phyloP scores from a whole-genome alignment of 306 rosid species.

The Trifolium fragiferum region DNA sequence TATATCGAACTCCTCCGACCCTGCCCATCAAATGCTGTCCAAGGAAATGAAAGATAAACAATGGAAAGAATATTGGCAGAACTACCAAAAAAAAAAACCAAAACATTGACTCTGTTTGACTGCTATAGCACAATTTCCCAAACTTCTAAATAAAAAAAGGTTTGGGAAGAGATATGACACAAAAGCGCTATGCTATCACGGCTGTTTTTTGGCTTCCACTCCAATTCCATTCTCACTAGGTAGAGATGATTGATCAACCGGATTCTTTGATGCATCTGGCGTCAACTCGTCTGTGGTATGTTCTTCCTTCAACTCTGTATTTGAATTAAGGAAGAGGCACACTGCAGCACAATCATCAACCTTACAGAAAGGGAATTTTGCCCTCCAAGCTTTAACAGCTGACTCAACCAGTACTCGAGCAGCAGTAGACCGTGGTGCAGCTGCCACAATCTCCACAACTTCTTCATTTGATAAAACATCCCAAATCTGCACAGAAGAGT shows the following conservation, averaged over 20 bases:
- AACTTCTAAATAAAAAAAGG: conserved; percentile 53
- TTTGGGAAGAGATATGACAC: conserved; percentile 45
- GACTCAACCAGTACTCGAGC: conserved; percentile 70
- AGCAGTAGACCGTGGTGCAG: conserved; percentile 62
- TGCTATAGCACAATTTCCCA: conserved; percentile 44
- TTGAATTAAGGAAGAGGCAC: conserved; percentile 71
- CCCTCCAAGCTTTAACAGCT: conserved; percentile 73
- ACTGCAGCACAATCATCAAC: conserved; percentile 91
- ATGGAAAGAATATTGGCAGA: conserved; percentile 55
- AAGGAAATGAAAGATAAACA: conserved; percentile 48
- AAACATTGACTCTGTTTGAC: conserved; percentile 47
- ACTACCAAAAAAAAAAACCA: conserved; percentile 38
- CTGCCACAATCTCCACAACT: conserved; percentile 80
- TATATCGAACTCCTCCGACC: conserved; percentile 22
- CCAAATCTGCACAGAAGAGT: conserved; percentile 69
- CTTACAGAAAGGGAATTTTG: conserved; percentile 67
- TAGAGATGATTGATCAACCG: conserved; percentile 40
- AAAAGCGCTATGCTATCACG: conserved; percentile 41
- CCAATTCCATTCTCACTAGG: conserved; percentile 43
- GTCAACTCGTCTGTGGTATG: conserved; percentile 33
- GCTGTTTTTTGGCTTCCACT: conserved; percentile 41
- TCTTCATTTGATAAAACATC: conserved; percentile 88
- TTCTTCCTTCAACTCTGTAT: conserved; percentile 37
- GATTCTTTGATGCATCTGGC: conserved; percentile 33
- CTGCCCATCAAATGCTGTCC: conserved; percentile 40